Conservation (phyloP, 352 stramenopile species). For the Pythium aristosporum region DNA sequence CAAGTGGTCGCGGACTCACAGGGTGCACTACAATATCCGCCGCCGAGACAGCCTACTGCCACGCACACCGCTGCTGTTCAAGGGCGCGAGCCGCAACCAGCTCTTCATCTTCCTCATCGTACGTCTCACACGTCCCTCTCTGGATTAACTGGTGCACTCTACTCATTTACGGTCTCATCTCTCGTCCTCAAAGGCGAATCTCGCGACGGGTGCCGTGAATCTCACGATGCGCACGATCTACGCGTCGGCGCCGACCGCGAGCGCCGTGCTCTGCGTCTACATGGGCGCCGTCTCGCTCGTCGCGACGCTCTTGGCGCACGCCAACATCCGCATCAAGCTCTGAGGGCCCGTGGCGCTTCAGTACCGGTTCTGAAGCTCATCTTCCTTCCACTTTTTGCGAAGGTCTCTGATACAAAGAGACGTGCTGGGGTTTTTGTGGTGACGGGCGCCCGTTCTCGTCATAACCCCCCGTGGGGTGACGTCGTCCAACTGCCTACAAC, state of each 20-base stretch:
- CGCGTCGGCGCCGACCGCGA: conserved; percentile 35
- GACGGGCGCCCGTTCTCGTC: conserved; percentile 18
- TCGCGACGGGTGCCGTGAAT: conserved; percentile 75
- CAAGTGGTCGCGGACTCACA: too few species aligned
- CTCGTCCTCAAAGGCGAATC: conserved; percentile 49
- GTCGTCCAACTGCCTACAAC: conserved; percentile 4
- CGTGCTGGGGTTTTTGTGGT: conserved; percentile 19
- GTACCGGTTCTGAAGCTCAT: too few species aligned
- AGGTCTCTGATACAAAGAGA: conserved; percentile 21
- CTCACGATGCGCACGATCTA: conserved; percentile 84
- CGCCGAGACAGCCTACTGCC: conserved; percentile 49
- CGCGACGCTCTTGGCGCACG: conserved; percentile 51
- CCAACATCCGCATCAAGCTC: conserved; percentile 70
- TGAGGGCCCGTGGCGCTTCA: conserved; percentile 16
- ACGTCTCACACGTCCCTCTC: conserved; percentile 11
- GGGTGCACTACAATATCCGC: background rate
- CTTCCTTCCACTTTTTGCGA: conserved; percentile 20
- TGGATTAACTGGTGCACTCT: too few species aligned
- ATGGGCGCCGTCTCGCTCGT: conserved; percentile 63
- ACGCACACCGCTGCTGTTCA: conserved; percentile 61
- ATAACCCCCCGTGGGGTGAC: conserved; percentile 17
- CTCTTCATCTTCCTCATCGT: conserved; percentile 85
- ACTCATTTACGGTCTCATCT: too few species aligned
- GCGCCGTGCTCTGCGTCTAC: conserved; percentile 53
- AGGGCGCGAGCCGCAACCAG: conserved; percentile 79